Percentiles rank a stretch among this genome's conserved stretches.
These are phyloP conservation scores for Strobilomyces confusus DNA, from an alignment of 768 basidiomycete species.

Conservation along the genomic window DNA sequence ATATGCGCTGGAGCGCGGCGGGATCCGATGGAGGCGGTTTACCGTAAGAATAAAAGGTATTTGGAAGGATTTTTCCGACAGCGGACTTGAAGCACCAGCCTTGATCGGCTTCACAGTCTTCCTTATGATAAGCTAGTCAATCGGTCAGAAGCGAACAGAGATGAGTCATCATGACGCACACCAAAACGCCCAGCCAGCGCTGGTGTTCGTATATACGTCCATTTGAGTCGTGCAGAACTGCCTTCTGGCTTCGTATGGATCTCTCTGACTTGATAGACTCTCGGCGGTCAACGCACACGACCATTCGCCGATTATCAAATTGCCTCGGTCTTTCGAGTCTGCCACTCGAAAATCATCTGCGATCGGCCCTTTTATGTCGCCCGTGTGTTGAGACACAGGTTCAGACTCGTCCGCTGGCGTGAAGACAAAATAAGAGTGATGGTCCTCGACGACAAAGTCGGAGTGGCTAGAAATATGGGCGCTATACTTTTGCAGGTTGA, in stretches of 20 bases:
- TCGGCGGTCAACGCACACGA: slow-evolving; percentile 45
- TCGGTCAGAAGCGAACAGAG: neutral
- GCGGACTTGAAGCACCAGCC: slow-evolving; percentile 70
- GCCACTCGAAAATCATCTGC: slow-evolving; percentile 16
- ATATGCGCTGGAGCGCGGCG: slow-evolving; percentile 19
- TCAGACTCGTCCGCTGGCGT: slow-evolving; percentile 46
- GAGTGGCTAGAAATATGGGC: slow-evolving; percentile 43
- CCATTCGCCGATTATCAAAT: slow-evolving; percentile 50
- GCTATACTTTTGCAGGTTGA: slow-evolving; percentile 40
- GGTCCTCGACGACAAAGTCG: slow-evolving; percentile 69
- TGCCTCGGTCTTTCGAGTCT: slow-evolving; percentile 33
- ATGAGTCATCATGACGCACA: slow-evolving; percentile 35
- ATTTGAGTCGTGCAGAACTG: slow-evolving; percentile 58
- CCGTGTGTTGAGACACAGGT: slow-evolving; percentile 43
- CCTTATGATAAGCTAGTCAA: slow-evolving; percentile 54
- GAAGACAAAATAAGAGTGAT: slow-evolving; percentile 73
- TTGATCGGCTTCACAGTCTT: slow-evolving; percentile 52
- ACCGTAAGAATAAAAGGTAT: slow-evolving; percentile 54
- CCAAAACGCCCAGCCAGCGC: slow-evolving; percentile 71
- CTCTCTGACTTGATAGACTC: slow-evolving; percentile 45
- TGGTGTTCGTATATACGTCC: slow-evolving; percentile 49
- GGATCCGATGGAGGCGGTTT: slow-evolving; percentile 21
- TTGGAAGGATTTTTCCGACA: slow-evolving; percentile 53
- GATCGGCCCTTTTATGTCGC: slow-evolving; percentile 30
- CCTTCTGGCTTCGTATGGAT: slow-evolving; percentile 42